Evolutionary conservation across 2,329 filamentous ascomycete species (phyloP), one percentile per base, ranked within the genome.

Genomic region (Hyphodiscus sp.): DNA sequence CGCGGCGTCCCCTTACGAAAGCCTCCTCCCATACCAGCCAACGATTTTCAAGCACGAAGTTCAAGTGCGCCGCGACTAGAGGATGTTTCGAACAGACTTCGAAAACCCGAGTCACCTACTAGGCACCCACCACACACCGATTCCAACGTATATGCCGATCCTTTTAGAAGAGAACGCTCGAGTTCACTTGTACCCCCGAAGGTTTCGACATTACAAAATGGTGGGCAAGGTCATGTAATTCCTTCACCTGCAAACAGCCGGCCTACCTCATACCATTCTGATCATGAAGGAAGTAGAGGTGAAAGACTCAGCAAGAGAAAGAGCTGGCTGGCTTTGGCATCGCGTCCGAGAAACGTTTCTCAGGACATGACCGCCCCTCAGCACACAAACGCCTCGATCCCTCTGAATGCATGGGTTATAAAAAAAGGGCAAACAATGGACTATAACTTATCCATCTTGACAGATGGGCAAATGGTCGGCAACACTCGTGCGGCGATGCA

Each of bases 321-420:
- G 23, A 55, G 53, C 41, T 55, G 51, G 19, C 49, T 55, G 23
- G 26, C 20, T 26, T 26, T 23, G 10, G 47, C 33, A 26, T 46
- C 49, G 2, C 51, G 33, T 41, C 48, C 53, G 13, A 45, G 49
- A 41, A 20, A 47, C 19, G 43, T 44, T 15, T 48, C 52, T 3
- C 38, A 46, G 19, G 41, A 55, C 18, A 46, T n/a, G n/a, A n/a
- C n/a, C 19, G 43, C 49, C n/a, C 45, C 52, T 3, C 38, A 46
- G 19, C 26, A 55, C 18, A 46, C 44, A 45, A 19, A 15, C 16
- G 45, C 4, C 44, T 42, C 51, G 49, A n/a, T 20, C 46, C 45
- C 44, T 52, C 53, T n/a, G 11, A 38, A 26, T 18, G 53, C 53
- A 20, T 55, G 53, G 53, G 45, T 55, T 13, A 52, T 47, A 18